These are phyloP conservation scores for Phlebiopsis gigantea DNA, from an alignment of 768 basidiomycete genomes.

Conservation along the genomic window DNA sequence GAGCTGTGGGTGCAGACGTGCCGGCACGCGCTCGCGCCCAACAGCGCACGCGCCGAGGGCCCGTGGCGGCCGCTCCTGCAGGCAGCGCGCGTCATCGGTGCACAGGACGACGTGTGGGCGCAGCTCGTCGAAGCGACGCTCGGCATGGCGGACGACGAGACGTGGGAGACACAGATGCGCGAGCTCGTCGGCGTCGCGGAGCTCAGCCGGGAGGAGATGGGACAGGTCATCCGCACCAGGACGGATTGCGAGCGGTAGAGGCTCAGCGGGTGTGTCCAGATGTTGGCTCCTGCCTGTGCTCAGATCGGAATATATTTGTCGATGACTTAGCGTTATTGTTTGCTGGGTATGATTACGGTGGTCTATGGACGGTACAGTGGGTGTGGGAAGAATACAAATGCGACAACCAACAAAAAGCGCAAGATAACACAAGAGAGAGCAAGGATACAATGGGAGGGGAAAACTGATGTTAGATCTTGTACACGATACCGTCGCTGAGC, in stretches of 20 bases:
- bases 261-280: not conserved
- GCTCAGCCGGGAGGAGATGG: slow-evolving; percentile 56
- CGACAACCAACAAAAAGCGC: not conserved
- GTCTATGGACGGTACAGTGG: not conserved
- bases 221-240: slow-evolving; percentile 44
- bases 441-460: not conserved
- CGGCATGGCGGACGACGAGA: slow-evolving; percentile 28
- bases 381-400: not conserved
- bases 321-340: not conserved
- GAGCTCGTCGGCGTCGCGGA: slow-evolving; percentile 57
- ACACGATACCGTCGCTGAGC: slow-evolving; percentile 82
- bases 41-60: slow-evolving; percentile 49
- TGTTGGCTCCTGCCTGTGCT: not conserved
- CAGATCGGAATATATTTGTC: not conserved
- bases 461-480: slow-evolving; percentile 55
- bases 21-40: slow-evolving; percentile 47
- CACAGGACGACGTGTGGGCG: slow-evolving; percentile 51
- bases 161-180: slow-evolving; percentile 52
- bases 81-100: slow-evolving; percentile 60
- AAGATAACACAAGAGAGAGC: slow-evolving; percentile 5
- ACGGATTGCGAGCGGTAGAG: slow-evolving; percentile 28
- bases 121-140: slow-evolving; percentile 44
- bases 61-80: slow-evolving; percentile 76
- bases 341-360: slow-evolving; percentile 1
- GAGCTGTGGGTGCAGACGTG: slow-evolving; percentile 83